Evolutionary conservation across 2,329 filamentous ascomycete species (phyloP).

Genomic region (Chrysoporthe deuterocubensis): DNA sequence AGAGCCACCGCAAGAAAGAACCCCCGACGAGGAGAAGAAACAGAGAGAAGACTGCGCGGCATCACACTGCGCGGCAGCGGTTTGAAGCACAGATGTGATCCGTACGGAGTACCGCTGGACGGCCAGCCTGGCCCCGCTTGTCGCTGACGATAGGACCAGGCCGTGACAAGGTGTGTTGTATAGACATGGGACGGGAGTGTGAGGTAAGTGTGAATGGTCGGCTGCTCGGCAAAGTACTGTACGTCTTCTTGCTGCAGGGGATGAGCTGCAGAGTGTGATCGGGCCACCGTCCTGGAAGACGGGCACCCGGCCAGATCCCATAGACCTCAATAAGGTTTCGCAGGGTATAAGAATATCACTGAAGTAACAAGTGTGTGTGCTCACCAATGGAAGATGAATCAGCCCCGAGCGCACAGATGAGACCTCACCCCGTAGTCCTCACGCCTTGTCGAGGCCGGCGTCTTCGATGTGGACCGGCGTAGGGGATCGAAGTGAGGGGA

Average conservation of each 20-base stretch:
- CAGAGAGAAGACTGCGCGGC: constrained; percentile 12
- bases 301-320: constrained; percentile 21
- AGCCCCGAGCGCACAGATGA: background rate
- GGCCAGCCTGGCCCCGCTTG: constrained; percentile 19
- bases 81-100: background rate
- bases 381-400: constrained; percentile 1
- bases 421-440: too few species aligned
- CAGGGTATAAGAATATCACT: background rate
- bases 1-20: constrained; percentile 31
- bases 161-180: constrained; percentile 15
- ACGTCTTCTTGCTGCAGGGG: constrained; percentile 10
- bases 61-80: constrained; percentile 14
- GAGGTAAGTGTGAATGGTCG: background rate
- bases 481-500: background rate
- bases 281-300: constrained; percentile 21
- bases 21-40: background rate
- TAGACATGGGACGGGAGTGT: background rate
- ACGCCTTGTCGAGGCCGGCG: background rate
- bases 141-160: constrained; percentile 13
- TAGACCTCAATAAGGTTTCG: background rate
- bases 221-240: background rate
- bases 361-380: background rate
- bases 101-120: background rate
- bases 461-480: constrained; percentile 2
- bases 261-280: constrained; percentile 28